Conservation (phyloP, 208 protist species). For the Trypanosoma lewisi region DNA sequence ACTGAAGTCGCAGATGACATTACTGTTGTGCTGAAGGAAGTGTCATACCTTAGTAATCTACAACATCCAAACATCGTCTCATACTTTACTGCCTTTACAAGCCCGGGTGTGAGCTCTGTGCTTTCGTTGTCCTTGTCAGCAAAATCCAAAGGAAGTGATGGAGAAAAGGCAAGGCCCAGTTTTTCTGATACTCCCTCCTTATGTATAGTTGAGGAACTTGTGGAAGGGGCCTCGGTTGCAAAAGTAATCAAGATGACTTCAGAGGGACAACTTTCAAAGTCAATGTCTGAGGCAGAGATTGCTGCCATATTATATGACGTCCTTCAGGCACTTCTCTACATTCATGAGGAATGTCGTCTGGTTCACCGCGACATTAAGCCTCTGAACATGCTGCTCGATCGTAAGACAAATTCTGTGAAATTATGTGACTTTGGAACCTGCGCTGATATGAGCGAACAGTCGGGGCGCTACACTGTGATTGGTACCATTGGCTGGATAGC, state of each 20-base stretch:
- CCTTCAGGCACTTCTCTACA: constrained; percentile 56
- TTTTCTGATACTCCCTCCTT: constrained; percentile 23
- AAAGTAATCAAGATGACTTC: constrained; percentile 26
- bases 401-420: constrained; percentile 28
- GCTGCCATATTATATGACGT: constrained; percentile 51
- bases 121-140: not conserved
- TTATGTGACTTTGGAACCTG: constrained; percentile 71
- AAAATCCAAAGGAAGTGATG: not conserved
- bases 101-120: not conserved
- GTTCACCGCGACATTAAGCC: constrained; percentile 68
- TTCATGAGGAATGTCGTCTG: constrained; percentile 55
- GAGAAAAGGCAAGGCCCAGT: constrained; percentile 1
- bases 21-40: constrained; percentile 30
- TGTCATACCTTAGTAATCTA: constrained; percentile 31
- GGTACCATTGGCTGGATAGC: constrained; percentile 60
- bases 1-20: constrained; percentile 30
- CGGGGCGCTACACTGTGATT: constrained; percentile 34
- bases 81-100: constrained; percentile 33
- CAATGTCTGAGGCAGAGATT: constrained; percentile 51
- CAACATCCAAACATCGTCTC: constrained; percentile 29
- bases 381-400: constrained; percentile 54
- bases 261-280: constrained; percentile 9
- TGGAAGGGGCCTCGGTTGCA: constrained; percentile 30
- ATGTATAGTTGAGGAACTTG: constrained; percentile 45
- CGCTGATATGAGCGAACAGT: constrained; percentile 33